Percentiles rank a stretch among this genome's conserved stretches.
These are phyloP conservation scores for Mycena sanguinolenta DNA, from an alignment of 768 basidiomycete genomes.

Conservation along the genomic window DNA sequence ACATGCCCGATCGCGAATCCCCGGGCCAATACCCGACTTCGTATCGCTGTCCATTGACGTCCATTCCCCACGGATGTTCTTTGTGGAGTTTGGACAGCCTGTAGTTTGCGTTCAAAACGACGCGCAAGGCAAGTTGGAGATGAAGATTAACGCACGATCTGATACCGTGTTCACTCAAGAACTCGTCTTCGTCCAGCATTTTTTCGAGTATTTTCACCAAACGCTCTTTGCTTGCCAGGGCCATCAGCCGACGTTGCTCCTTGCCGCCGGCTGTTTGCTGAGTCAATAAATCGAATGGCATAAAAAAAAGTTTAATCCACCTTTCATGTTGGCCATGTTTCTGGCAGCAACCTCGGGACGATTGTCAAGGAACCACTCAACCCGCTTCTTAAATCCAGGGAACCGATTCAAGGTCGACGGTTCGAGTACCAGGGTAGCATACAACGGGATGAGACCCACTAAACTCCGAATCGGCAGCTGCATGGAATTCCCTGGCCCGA, in stretches of 20 bases:
- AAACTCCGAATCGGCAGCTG: constrained; percentile 95
- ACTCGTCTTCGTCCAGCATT: constrained; percentile 98
- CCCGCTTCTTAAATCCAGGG: constrained; percentile 97
- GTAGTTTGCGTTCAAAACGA: not conserved
- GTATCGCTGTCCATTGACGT: constrained; percentile 92
- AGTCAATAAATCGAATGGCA: constrained; percentile 3
- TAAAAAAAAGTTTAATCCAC: constrained; percentile 50
- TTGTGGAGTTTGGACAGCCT: constrained; percentile 93
- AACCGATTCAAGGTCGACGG: constrained; percentile 90
- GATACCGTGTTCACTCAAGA: constrained; percentile 95
- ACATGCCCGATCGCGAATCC: constrained; percentile 97
- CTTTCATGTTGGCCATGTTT: constrained; percentile 97
- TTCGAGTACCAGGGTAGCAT: constrained; percentile 94
- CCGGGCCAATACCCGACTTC: constrained; percentile 98
- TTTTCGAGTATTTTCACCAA: constrained; percentile 90
- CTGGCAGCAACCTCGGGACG: constrained; percentile 87
- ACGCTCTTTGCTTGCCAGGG: constrained; percentile 92
- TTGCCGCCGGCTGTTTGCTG: constrained; percentile 65
- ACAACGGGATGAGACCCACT: constrained; percentile 97
- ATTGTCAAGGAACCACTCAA: constrained; percentile 99
- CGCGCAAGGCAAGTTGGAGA: not conserved
- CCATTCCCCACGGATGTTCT: constrained; percentile 94
- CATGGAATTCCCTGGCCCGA: constrained; percentile 84
- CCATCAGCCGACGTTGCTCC: constrained; percentile 89
- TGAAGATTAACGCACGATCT: constrained; percentile 79